A percentile compares a stretch with the other conserved stretches of the same genome.
These are phyloP conservation scores for Luffa acutangula DNA, from an alignment of 306 rosid genomes.

Conservation along the genomic window DNA sequence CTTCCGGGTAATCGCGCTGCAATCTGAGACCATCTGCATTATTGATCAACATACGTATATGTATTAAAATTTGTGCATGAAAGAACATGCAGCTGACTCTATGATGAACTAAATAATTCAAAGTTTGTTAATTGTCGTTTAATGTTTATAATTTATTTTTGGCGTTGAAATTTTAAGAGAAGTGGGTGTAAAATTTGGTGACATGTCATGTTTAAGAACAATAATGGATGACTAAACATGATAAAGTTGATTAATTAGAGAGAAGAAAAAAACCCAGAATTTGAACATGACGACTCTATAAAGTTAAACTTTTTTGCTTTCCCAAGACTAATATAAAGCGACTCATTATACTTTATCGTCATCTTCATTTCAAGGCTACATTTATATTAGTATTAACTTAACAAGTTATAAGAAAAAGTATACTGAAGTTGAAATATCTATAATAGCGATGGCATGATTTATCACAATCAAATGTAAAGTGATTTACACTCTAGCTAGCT, in stretches of 20 bases:
- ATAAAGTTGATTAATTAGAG: neutral
- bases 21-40: constrained; percentile 92
- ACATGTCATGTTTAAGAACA: neutral
- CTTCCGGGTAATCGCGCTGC: constrained; percentile 87
- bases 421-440: neutral
- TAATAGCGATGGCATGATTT: neutral
- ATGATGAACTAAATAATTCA: neutral
- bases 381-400: neutral
- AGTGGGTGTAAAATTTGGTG: neutral
- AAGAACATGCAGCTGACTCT: neutral
- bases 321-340: neutral
- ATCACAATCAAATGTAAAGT: neutral
- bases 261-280: constrained; percentile 1
- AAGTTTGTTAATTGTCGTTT: neutral
- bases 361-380: neutral
- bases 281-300: neutral
- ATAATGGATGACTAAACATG: neutral
- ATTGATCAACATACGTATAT: neutral
- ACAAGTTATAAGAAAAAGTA: neutral
- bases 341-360: neutral
- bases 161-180: neutral
- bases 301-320: no score
- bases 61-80: neutral
- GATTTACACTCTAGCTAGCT: neutral
- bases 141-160: neutral